Base-by-base conservation (phyloP, 139 green algal genomes). In the Pleodorina starrii region DNA sequence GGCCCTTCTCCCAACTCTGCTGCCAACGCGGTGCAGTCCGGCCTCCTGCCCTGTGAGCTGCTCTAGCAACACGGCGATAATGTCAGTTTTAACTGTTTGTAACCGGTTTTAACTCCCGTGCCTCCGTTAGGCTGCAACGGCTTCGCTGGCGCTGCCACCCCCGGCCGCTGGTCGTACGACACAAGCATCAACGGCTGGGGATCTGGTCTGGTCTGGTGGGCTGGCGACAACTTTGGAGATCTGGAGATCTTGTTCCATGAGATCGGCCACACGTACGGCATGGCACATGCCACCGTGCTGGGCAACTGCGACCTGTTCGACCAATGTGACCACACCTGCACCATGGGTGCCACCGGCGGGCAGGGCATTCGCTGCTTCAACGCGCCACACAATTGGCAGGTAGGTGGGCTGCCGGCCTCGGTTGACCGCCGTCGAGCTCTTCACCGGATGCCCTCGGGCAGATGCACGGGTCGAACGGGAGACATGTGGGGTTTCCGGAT, bases 341-440 rank as follows among this genome's bases (percentile, higher is more conserved):
- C 32, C n/a, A 76, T 76, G 68, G 68, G 68, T 7, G 68, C 68
- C 10, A 76, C 68, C 14, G 68, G 68, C 25, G 68, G 68, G 16
- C 68, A 76, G 36, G 68, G 68, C 68, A 76, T 76, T 32, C 68
- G 68, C 36, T 76, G 68, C 29, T 27, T 76, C 35, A 76, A 76
- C 68, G 68, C 68, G 16, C 68, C 68, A 10, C 68, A 76, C 36
- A 44, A 48, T 10, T 76, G 68, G 68, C 68, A 76, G 68, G 68
- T 76, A 23, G 27, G 63, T 73, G 14, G 14, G 14, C 14, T 66
- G 54, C 9, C 21, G 3, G 29, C 21, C 9, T 66, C 21, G 3
- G 54, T 66, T 25, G 29, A 66, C n/a, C n/a, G n/a, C n/a, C 17
- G 50, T 60, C 14, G 14, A 60, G 50, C 50, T 17, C 17, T 60